Conservation (phyloP, 768 basidiomycete species). For the Mycena epipterygia region DNA sequence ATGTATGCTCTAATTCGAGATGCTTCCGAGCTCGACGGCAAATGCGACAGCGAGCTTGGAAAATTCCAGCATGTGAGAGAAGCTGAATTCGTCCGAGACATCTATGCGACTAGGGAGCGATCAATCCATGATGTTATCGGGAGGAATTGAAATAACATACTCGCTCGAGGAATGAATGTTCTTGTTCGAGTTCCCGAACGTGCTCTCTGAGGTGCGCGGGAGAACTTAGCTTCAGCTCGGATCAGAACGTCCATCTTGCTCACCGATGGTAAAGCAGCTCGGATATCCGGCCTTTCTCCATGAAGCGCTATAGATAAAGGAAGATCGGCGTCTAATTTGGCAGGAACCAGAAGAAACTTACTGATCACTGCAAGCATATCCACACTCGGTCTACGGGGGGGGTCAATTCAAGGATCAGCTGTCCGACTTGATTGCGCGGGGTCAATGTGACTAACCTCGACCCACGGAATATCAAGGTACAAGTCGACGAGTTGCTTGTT, state of each 20-base stretch:
- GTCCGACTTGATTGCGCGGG: conserved; percentile 15
- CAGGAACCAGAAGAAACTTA: conserved; percentile 55
- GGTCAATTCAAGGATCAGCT: conserved; percentile 31
- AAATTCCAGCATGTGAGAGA: conserved; percentile 91
- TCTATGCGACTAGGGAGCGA: conserved; percentile 76
- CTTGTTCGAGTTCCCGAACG: conserved; percentile 83
- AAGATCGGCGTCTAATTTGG: conserved; percentile 43
- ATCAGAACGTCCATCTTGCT: conserved; percentile 42
- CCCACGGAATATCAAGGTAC: conserved; percentile 90
- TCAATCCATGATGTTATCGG: conserved; percentile 18
- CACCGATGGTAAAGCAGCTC: conserved; percentile 87
- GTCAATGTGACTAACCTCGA: conserved; percentile 55
- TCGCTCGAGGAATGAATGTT: conserved; percentile 88
- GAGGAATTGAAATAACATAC: conserved; percentile 60
- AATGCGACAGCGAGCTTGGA: conserved; percentile 87
- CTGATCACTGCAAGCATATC: conserved; percentile 97
- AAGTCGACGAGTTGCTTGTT: conserved; percentile 82
- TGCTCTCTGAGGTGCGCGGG: conserved; percentile 62
- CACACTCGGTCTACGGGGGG: conserved; percentile 79
- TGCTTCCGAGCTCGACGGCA: conserved; percentile 80
- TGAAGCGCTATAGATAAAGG: conserved; percentile 66
- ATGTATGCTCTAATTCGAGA: conserved; percentile 44
- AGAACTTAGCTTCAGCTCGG: conserved; percentile 31
- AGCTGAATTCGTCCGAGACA: conserved; percentile 90
- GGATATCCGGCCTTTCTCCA: conserved; percentile 91